Evolutionary conservation across 176 grass and related monocot genomes (phyloP), one percentile per base, ranked within the genome.

Genomic region (Oryza rufipogon): DNA sequence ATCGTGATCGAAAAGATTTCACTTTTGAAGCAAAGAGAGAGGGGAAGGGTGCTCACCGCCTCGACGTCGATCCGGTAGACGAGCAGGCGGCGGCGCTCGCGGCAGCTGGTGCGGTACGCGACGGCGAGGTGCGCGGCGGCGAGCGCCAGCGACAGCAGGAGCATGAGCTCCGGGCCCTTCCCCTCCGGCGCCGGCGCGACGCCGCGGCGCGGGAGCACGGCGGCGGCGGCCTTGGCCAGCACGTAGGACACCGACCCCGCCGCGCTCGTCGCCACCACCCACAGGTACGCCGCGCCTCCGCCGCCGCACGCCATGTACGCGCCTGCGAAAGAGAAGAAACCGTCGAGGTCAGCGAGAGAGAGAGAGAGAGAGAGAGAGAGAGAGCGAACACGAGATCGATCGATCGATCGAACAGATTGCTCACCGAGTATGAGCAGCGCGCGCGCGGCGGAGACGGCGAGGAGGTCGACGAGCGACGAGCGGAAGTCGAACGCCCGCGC

Each of bases 21-120:
- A 4, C 54, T 58, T 58, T 58, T 58, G 48, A 51, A 51, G 60
- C 11, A 3, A 54, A 71, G 51, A 51, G 51, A 51, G 36, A 51
- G 8, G 16, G 70, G 6, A 56, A 6, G 10, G n/a, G 51, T 36
- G 85, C 88, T 88, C 76, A 98, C 96, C 2, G 96, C 96, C 42
- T 98, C 96, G n/a, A 93, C 86, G 84, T 98, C 96, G 87, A 98
- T 98, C 84, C 83, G 88, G 80, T 98, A 95, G 2, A 98, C 92
- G 69, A 95, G 88, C 82, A 93, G 45, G n/a, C 94, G 94, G 17
- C 92, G 84, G 46, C 96, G 93, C 89, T 98, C 92, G 76, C 91
- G 76, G 89, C 91, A 98, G 75, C 89, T 98, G 70, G 96, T 89
- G 69, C 96, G 91, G 75, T 98, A 98, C 9, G 96, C 96, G 11